Percentiles rank a stretch among this genome's conserved stretches.
phyloP scores from a whole-genome alignment of 768 basidiomycete species.

The Rhodotorula graminis region DNA sequence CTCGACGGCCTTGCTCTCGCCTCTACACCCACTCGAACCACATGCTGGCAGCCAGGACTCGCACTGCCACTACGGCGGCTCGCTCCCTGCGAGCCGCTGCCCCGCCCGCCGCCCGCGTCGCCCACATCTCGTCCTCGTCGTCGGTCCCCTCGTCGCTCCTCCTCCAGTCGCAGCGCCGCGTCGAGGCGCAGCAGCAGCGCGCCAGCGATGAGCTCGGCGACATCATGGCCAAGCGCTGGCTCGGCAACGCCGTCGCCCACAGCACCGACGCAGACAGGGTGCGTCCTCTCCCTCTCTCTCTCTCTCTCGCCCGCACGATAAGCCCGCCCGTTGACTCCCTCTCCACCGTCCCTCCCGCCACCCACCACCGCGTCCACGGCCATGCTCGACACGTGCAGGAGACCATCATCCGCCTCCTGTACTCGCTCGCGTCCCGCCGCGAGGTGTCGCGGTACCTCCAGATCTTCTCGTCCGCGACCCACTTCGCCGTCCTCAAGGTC shows the following conservation, averaged over 20 bases:
- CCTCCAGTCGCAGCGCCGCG: constrained; percentile 32
- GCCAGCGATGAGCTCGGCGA: constrained; percentile 36
- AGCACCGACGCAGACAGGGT: constrained; percentile 37
- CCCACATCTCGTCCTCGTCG: constrained; percentile 11
- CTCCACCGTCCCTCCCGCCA: background rate
- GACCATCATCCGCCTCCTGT: constrained; percentile 90
- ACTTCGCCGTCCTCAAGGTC: constrained; percentile 76
- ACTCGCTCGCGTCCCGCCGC: constrained; percentile 92
- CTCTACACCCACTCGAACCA: background rate
- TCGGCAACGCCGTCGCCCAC: constrained; percentile 27
- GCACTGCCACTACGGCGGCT: background rate
- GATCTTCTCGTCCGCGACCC: constrained; percentile 72
- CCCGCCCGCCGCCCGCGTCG: background rate
- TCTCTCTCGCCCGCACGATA: background rate
- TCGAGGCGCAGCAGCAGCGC: constrained; percentile 22
- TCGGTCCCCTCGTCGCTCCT: constrained; percentile 8
- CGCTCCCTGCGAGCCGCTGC: background rate
- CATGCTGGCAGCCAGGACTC: background rate
- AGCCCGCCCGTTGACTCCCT: background rate
- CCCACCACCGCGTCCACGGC: background rate
- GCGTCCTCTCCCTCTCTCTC: background rate
- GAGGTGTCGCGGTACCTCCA: constrained; percentile 98
- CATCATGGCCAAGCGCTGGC: constrained; percentile 35
- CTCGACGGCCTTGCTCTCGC: background rate
- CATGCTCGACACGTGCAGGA: constrained; percentile 53